These are phyloP conservation scores for Blastobotrys buckinghamii DNA, from an alignment of 1,139 yeast species.

Conservation along the genomic window DNA sequence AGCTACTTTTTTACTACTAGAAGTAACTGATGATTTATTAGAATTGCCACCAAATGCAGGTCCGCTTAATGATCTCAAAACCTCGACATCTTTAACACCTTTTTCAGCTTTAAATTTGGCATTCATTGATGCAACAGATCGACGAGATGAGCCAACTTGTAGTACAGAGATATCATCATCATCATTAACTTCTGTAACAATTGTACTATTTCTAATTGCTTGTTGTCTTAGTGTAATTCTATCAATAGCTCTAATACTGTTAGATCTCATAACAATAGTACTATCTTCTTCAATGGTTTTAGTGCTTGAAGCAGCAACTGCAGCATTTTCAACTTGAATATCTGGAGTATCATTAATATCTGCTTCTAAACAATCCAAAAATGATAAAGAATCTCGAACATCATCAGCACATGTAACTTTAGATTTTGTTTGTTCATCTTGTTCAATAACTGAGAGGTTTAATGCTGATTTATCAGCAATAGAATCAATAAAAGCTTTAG, in stretches of 20 bases:
- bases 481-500: conserved; percentile 68
- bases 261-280: not conserved
- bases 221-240: conserved; percentile 6
- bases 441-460: conserved; percentile 17
- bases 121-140: conserved; percentile 9
- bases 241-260: conserved; percentile 6
- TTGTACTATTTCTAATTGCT: not conserved
- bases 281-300: not conserved
- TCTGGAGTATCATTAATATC: not conserved
- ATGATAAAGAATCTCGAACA: conserved; percentile 6
- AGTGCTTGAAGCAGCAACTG: not conserved
- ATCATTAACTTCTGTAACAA: not conserved
- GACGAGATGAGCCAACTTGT: not conserved
- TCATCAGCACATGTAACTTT: conserved; percentile 17
- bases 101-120: conserved; percentile 7
- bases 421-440: conserved; percentile 13
- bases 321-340: not conserved
- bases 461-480: conserved; percentile 44
- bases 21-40: not conserved
- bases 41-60: conserved; percentile 2
- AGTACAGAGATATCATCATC: not conserved
- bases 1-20: not conserved
- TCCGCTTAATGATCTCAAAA: conserved; percentile 6
- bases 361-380: conserved; percentile 1
- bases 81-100: conserved; percentile 8